phyloP scores from a whole-genome alignment of 2,329 filamentous ascomycete genomes.

The Phyllosticta paracitricarpa region DNA sequence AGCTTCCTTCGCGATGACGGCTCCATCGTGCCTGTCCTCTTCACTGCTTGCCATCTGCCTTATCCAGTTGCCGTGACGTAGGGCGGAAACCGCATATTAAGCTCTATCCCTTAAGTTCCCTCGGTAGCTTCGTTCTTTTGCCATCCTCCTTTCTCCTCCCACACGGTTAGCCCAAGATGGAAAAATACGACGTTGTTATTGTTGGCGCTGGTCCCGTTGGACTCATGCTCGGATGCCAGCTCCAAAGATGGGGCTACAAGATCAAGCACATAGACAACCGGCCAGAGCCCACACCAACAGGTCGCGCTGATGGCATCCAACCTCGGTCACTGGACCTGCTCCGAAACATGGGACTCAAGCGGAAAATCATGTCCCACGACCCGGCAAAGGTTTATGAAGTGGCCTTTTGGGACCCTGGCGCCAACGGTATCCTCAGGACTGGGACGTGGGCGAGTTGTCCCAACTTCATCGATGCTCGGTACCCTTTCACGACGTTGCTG shows the following conservation, averaged over 20 bases:
- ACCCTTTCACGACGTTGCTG: conserved; percentile 53
- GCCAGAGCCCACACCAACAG: conserved; percentile 72
- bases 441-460: conserved; percentile 80
- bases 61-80: neutral
- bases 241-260: conserved; percentile 87
- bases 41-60: neutral
- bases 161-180: conserved; percentile 15
- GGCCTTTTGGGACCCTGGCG: conserved; percentile 53
- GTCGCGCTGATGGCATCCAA: conserved; percentile 85
- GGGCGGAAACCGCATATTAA: neutral
- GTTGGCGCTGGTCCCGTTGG: conserved; percentile 84
- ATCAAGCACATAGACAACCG: conserved; percentile 94
- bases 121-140: neutral
- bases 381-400: conserved; percentile 76
- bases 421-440: conserved; percentile 48
- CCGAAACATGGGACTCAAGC: conserved; percentile 81
- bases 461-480: conserved; percentile 60
- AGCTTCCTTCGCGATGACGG: neutral
- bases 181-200: conserved; percentile 63
- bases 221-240: conserved; percentile 74
- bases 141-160: neutral
- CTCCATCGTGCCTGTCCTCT: neutral
- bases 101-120: neutral
- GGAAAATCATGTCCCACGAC: conserved; percentile 75
- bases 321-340: conserved; percentile 79